A percentile compares a stretch with the other conserved stretches of the same genome.
These are phyloP conservation scores for Lentinula novae-zelandiae DNA, from an alignment of 1,284 basidiomycete species.

Conservation along the genomic window DNA sequence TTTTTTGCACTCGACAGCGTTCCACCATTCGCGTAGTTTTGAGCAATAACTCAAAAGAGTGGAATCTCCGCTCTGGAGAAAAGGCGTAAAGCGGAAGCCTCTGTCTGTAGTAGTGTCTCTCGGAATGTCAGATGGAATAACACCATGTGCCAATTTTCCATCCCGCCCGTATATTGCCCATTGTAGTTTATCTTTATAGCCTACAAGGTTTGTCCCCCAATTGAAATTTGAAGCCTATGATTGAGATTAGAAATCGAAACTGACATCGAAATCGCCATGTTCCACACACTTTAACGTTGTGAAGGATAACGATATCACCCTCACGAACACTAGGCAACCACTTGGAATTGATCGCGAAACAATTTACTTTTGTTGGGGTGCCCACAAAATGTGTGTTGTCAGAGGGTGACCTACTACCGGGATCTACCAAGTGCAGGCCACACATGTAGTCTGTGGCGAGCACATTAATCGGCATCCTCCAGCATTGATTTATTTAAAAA, in stretches of 20 bases:
- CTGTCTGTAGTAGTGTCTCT: constrained; percentile 16
- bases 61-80: constrained; percentile 17
- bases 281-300: constrained; percentile 31
- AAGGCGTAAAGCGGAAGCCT: constrained; percentile 31
- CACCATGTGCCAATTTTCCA: constrained; percentile 27
- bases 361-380: constrained; percentile 36
- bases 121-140: constrained; percentile 22
- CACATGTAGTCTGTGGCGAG: constrained; percentile 28
- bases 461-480: background rate
- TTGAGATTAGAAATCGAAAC: background rate
- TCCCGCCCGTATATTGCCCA: constrained; percentile 36
- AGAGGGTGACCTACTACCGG: constrained; percentile 31
- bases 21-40: constrained; percentile 54
- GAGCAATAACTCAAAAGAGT: constrained; percentile 30
- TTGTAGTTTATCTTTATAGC: constrained; percentile 34
- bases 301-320: constrained; percentile 45
- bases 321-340: constrained; percentile 44
- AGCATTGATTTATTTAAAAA: background rate
- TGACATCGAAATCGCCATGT: background rate
- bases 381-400: constrained; percentile 11
- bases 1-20: constrained; percentile 27
- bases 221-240: constrained; percentile 29
- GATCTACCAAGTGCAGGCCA: constrained; percentile 38
- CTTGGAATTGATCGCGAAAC: constrained; percentile 43
- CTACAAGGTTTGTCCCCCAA: constrained; percentile 32